Percentiles rank a stretch among this genome's conserved stretches.
These are phyloP conservation scores for Penicillium sp. DNA, from an alignment of 2,329 filamentous ascomycete genomes.

Conservation along the genomic window DNA sequence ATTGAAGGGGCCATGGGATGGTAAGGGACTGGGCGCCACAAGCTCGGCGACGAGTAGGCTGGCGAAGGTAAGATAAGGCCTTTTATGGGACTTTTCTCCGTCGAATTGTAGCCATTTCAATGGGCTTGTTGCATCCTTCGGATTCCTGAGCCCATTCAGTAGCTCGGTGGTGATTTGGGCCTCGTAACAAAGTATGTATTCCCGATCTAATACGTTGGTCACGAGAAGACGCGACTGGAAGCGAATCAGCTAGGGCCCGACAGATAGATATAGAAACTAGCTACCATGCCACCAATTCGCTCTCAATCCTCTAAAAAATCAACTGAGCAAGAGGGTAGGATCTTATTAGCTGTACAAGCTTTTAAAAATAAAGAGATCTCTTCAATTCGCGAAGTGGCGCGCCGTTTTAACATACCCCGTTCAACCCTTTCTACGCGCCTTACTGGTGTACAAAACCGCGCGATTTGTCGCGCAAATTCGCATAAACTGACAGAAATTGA, in stretches of 20 bases:
- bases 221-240: constrained; percentile 16
- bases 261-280: no score
- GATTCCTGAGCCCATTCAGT: constrained; percentile 1
- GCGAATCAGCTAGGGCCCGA: background rate
- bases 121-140: background rate
- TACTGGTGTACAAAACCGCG: no score
- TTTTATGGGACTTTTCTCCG: constrained; percentile 10
- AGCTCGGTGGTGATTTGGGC: constrained; percentile 9
- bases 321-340: no score
- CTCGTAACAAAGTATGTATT: constrained; percentile 12
- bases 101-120: constrained; percentile 2
- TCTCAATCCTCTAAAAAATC: no score
- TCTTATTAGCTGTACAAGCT: no score
- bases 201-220: background rate
- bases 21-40: background rate
- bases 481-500: no score
- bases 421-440: no score
- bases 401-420: no score
- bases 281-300: no score
- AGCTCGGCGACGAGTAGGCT: constrained; percentile 5
- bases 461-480: no score
- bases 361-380: no score
- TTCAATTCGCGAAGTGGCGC: no score
- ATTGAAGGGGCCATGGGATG: background rate
- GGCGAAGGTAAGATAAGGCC: constrained; percentile 12